Evolutionary conservation across 768 basidiomycete genomes (phyloP).

Genomic region (Mycena pura): DNA sequence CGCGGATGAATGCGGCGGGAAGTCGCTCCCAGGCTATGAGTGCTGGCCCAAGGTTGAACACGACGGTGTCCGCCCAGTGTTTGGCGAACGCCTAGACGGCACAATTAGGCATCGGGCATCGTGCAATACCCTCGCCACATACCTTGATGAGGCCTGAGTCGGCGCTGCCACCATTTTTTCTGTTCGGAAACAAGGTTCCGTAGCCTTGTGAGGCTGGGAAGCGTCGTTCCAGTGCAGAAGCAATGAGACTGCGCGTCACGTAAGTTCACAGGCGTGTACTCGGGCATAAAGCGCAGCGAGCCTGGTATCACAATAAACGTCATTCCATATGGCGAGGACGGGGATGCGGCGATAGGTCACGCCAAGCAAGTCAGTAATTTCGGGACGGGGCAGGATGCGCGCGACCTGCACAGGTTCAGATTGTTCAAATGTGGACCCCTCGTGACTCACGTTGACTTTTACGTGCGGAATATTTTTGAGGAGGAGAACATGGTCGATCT

Average conservation of each 20-base stretch:
- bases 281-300: constrained; percentile 8
- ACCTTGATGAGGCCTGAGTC: constrained; percentile 55
- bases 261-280: neutral
- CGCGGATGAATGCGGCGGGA: constrained; percentile 52
- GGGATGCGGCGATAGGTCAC: constrained; percentile 65
- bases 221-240: neutral
- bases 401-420: constrained; percentile 48
- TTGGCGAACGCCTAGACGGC: constrained; percentile 43
- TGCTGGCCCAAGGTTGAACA: constrained; percentile 49
- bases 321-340: constrained; percentile 64
- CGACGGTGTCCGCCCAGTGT: constrained; percentile 49
- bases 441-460: constrained; percentile 48
- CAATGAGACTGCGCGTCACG: neutral
- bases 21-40: constrained; percentile 58
- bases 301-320: constrained; percentile 66
- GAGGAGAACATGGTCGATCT: constrained; percentile 57
- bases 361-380: constrained; percentile 58
- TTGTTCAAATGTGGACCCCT: neutral
- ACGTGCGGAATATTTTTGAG: constrained; percentile 57
- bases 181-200: constrained; percentile 1
- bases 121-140: neutral
- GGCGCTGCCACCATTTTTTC: constrained; percentile 13
- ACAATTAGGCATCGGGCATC: neutral
- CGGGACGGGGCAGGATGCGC: constrained; percentile 58
- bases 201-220: neutral